A percentile compares a stretch with the other conserved stretches of the same genome.
Evolutionary conservation across 352 stramenopile genomes (phyloP).

Genomic region (Phytopythium chamaehyphon): DNA sequence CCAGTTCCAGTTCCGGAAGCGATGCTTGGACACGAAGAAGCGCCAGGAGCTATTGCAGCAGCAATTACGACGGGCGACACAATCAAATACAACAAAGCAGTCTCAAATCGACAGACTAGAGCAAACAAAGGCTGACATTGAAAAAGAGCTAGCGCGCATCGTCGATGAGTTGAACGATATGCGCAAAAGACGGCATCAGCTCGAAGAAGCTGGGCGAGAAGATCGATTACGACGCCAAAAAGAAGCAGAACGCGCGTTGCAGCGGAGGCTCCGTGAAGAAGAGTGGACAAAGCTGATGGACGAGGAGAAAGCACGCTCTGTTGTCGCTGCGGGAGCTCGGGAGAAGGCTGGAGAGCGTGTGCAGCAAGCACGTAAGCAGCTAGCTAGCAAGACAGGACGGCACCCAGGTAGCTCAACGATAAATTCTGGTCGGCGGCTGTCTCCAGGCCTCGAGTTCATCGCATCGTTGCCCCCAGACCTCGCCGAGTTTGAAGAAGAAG

Average conservation of each 20-base stretch:
- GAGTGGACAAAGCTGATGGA: slow-evolving; percentile 45
- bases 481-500: slow-evolving; percentile 61
- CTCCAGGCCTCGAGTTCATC: slow-evolving; percentile 11
- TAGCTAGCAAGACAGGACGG: slow-evolving; percentile 4
- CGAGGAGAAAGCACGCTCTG: slow-evolving; percentile 40
- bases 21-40: slow-evolving; percentile 18
- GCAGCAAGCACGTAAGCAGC: slow-evolving; percentile 9
- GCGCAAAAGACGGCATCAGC: slow-evolving; percentile 28
- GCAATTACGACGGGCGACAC: slow-evolving; percentile 14
- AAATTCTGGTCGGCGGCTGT: background rate
- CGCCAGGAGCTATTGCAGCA: slow-evolving; percentile 18
- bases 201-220: slow-evolving; percentile 39
- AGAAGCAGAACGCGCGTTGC: slow-evolving; percentile 44
- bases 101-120: slow-evolving; percentile 19
- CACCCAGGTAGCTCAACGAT: background rate
- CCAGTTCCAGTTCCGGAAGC: slow-evolving; percentile 30
- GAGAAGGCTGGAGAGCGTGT: slow-evolving; percentile 47
- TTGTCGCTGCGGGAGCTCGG: slow-evolving; percentile 37
- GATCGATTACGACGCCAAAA: slow-evolving; percentile 37
- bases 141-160: slow-evolving; percentile 28
- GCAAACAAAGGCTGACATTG: slow-evolving; percentile 23
- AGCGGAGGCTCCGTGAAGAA: slow-evolving; percentile 36
- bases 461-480: slow-evolving; percentile 32
- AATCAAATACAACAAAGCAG: slow-evolving; percentile 16
- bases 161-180: slow-evolving; percentile 16